Evolutionary conservation across 495 filamentous ascomycete species (phyloP).

Genomic region (Geoglossum glabrum): DNA sequence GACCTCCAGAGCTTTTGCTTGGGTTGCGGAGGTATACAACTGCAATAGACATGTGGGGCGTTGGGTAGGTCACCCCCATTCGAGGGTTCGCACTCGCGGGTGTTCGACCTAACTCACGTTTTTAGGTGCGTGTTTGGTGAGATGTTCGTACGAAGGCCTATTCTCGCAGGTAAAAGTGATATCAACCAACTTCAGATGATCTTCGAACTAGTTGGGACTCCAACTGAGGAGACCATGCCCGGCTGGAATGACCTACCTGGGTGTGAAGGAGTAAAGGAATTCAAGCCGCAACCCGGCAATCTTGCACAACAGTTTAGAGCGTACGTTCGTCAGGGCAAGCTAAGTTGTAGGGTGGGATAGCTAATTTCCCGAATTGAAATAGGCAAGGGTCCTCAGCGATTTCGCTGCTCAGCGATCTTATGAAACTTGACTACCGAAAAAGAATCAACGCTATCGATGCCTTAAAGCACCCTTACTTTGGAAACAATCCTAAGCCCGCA

Average conservation of each 20-base stretch:
- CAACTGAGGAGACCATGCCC: slow-evolving; percentile 83
- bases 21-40: slow-evolving; percentile 77
- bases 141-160: slow-evolving; percentile 89
- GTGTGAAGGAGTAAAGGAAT: slow-evolving; percentile 51
- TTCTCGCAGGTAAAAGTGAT: slow-evolving; percentile 77
- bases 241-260: slow-evolving; percentile 69
- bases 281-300: slow-evolving; percentile 40
- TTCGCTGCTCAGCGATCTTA: slow-evolving; percentile 58
- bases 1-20: slow-evolving; percentile 81
- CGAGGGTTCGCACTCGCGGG: background rate
- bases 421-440: slow-evolving; percentile 72
- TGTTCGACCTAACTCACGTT: slow-evolving; percentile 7
- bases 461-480: slow-evolving; percentile 82
- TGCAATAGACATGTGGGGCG: slow-evolving; percentile 96
- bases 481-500: slow-evolving; percentile 53
- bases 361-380: slow-evolving; percentile 7
- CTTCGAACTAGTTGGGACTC: slow-evolving; percentile 82
- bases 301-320: slow-evolving; percentile 53
- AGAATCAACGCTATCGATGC: slow-evolving; percentile 91
- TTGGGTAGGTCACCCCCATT: slow-evolving; percentile 40
- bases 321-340: slow-evolving; percentile 19
- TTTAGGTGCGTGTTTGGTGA: slow-evolving; percentile 90
- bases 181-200: slow-evolving; percentile 76
- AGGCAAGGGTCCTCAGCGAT: slow-evolving; percentile 39
- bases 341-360: slow-evolving; percentile 1